Evolutionary conservation across 352 stramenopile species (phyloP).

Genomic region (Pseudoperonospora humuli): DNA sequence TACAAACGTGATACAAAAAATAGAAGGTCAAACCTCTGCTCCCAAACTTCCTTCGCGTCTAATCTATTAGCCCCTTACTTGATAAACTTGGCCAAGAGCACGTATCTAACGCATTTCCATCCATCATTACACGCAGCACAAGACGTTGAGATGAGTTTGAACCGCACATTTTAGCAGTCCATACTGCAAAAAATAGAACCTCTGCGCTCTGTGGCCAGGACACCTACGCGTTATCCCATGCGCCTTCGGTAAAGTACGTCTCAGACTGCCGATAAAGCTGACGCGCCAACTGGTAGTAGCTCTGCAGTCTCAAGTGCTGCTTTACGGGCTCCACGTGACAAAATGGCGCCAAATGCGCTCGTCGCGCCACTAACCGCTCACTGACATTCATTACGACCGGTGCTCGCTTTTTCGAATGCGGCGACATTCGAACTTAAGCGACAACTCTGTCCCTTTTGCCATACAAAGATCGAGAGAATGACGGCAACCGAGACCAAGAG

Average conservation of each 20-base stretch:
- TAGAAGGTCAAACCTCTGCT: too few species aligned
- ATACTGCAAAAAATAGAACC: slow-evolving; percentile 26
- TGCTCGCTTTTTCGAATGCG: slow-evolving; percentile 24
- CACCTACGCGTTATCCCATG: slow-evolving; percentile 71
- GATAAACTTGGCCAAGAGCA: slow-evolving; percentile 75
- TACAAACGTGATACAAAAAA: slow-evolving; percentile 21
- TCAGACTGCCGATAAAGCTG: slow-evolving; percentile 73
- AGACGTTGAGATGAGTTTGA: background rate
- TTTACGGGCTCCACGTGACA: slow-evolving; percentile 58
- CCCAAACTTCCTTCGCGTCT: slow-evolving; percentile 2
- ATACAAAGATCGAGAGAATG: slow-evolving; percentile 4
- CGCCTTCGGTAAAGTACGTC: slow-evolving; percentile 47
- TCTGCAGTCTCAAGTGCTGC: slow-evolving; percentile 50
- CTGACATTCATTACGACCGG: slow-evolving; percentile 23
- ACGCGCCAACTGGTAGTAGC: slow-evolving; percentile 64
- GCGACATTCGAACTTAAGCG: slow-evolving; percentile 27
- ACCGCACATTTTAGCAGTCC: background rate
- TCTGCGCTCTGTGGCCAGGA: slow-evolving; percentile 1
- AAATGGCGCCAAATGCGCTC: slow-evolving; percentile 47
- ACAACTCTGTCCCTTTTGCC: background rate
- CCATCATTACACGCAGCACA: background rate
- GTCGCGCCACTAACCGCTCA: slow-evolving; percentile 53
- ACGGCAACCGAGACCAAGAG: slow-evolving; percentile 27
- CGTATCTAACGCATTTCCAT: slow-evolving; percentile 40
- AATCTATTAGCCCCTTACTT: slow-evolving; percentile 37